Evolutionary conservation across 1,284 basidiomycete species (phyloP), one percentile per base, ranked within the genome.

Genomic region (Exobasidium rhododendri): DNA sequence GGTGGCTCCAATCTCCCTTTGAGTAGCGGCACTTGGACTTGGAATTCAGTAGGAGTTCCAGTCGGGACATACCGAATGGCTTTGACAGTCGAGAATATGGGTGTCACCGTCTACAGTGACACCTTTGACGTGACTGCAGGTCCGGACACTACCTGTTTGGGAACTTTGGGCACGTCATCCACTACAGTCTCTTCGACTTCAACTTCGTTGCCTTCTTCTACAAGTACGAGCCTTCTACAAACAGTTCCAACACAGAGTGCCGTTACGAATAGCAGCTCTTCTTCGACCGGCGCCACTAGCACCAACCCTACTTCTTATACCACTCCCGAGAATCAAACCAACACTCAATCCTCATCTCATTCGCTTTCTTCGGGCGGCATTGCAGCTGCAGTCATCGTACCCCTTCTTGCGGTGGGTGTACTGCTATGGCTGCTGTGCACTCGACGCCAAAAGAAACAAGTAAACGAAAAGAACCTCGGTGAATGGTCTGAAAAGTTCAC

Each of bases 1-100:
- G 52, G 52, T 32, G 52, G 32, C 14, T 35, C 52, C 2, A 14
- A 20, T n/a, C 31, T 55, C 28, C 52, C 52, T 14, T 3, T 55
- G 52, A 55, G 32, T 26, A 14, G n/a, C 35, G 24, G 30, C n/a
- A 26, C 52, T 24, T 55, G 52, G 52, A 44, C 40, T n/a, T 55
- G 52, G 52, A 44, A 26, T 30, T 30, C 52, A 14, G 52, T 55
- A n/a, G 52, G 24, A 14, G n/a, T 55, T 4, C 4, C 31, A n/a
- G 13, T 31, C 2, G 52, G 52, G 13, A 55, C 32, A 11, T 55
- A 55, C 35, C 22, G 30, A 22, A n/a, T 55, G 5, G 52, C 40
- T 6, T 20, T 55, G 3, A 55, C 14, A 4, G 28, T 44, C 14
- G 20, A 20, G 31, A 26, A 26, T n/a, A 29, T 13, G 4, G 40